Conservation (phyloP, 108 stramenopile species). For the Nitzschia putrida region DNA sequence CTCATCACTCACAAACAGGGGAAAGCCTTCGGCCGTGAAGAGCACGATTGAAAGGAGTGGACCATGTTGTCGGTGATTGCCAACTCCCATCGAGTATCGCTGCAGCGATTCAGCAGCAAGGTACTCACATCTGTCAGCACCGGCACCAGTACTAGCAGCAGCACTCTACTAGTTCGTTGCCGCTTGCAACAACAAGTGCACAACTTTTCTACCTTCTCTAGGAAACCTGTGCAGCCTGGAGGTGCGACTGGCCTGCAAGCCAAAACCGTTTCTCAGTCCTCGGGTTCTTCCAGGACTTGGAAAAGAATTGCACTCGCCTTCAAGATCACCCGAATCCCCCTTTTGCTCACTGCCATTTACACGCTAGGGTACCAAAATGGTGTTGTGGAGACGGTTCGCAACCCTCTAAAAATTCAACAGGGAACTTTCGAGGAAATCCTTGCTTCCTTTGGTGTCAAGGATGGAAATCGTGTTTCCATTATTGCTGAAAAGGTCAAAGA, state of each 20-base stretch:
- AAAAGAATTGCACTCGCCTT: slow-evolving; percentile 28
- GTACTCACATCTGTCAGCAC: not conserved
- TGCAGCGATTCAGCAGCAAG: not conserved
- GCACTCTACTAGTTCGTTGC: not conserved
- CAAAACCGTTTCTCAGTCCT: slow-evolving; percentile 3
- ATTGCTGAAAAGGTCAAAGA: slow-evolving; percentile 20
- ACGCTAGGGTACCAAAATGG: slow-evolving; percentile 78
- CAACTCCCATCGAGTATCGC: not conserved
- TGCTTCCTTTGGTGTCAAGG: slow-evolving; percentile 21
- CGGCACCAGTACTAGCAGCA: not conserved
- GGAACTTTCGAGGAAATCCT: slow-evolving; percentile 31
- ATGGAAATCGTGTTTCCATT: slow-evolving; percentile 29
- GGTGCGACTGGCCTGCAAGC: slow-evolving; percentile 20
- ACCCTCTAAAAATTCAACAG: slow-evolving; percentile 43
- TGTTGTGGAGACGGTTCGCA: slow-evolving; percentile 43
- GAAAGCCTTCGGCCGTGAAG: too few species aligned
- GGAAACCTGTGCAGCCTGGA: slow-evolving; percentile 6
- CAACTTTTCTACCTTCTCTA: not conserved
- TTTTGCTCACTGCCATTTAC: slow-evolving; percentile 64
- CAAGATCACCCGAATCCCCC: slow-evolving; percentile 58
- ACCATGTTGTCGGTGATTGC: slow-evolving; percentile 2
- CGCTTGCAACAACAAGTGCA: not conserved
- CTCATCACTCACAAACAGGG: too few species aligned
- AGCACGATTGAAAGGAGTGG: too few species aligned
- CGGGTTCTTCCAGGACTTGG: slow-evolving; percentile 17